Conservation (phyloP, 108 stramenopile species). For the Cyclotella sp. region DNA sequence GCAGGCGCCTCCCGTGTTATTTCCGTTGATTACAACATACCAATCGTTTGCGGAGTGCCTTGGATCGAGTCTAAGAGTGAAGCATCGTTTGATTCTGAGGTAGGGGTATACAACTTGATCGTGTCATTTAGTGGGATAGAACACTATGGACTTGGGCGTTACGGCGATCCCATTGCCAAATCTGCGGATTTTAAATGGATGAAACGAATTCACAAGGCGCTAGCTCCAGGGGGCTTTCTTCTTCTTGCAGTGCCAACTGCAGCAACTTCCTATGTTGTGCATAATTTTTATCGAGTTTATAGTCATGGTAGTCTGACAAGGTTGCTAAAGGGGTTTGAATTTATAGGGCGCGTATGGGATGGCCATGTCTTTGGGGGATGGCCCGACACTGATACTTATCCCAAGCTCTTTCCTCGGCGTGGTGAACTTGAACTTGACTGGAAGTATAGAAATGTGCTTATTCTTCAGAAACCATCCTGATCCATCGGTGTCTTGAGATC, state of each 20-base stretch:
- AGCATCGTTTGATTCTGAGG: background rate
- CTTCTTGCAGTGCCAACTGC: background rate
- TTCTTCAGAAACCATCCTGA: too few species aligned
- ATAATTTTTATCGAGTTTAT: background rate
- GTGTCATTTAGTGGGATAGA: slow-evolving; percentile 8
- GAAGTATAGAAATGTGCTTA: too few species aligned
- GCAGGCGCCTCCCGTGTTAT: background rate
- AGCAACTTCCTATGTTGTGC: background rate
- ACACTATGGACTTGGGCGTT: slow-evolving; percentile 1
- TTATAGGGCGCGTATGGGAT: slow-evolving; percentile 5
- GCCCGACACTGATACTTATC: background rate
- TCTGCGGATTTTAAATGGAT: background rate
- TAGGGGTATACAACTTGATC: background rate
- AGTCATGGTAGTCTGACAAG: background rate
- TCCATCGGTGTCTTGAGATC: too few species aligned
- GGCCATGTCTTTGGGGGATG: background rate
- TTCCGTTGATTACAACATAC: background rate
- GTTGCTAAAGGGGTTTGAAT: background rate
- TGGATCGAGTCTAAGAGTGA: slow-evolving; percentile 11
- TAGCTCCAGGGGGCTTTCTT: background rate
- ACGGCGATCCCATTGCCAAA: background rate
- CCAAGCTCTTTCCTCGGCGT: background rate
- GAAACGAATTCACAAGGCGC: slow-evolving; percentile 1
- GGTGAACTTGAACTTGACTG: background rate
- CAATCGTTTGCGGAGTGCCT: slow-evolving; percentile 1